Evolutionary conservation across 2,329 filamentous ascomycete genomes (phyloP), one percentile per base, ranked within the genome.

Genomic region (Fusarium palustre): DNA sequence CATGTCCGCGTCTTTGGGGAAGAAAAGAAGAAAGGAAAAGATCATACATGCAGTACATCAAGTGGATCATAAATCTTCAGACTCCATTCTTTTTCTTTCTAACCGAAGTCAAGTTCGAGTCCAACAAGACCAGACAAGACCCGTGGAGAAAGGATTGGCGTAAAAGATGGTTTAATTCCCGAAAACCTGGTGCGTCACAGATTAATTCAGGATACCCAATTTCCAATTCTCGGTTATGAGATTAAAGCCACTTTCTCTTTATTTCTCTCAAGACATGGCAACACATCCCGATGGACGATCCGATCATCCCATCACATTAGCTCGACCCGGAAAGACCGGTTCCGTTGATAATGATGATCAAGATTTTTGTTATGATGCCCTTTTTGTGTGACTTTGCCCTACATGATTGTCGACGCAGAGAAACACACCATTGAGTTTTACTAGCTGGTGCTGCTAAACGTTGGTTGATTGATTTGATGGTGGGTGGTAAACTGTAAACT

Each of bases 181-280:
- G 67, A 71, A 69, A 71, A 64, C 47, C 31, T 56, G 59, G 67
- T 41, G 68, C 55, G 67, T 70, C 67, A 70, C 48, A 55, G 58
- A 65, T 67, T 68, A 61, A 52, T 46, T 46, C 43, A 46, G 43
- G 28, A 30, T 28, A 41, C 48, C 34, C 48, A 52, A 52, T 52
- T 52, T 52, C 46, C 33, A 52, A 30, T 30, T 39, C 22, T 52
- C 48, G 48, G 34, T 52, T 38, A 49, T 43, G 64, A 70, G 43
- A 70, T 70, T 70, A 68, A 55, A 65, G 64, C 67, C 67, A 70
- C 46, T 65, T 22, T 65, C 60, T 64, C 46, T 64, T 13, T 31
- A 16, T 31, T 54, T 43, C 41, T 18, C 43, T 36, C 47, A 33
- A 36, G 31, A 20, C 28, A 30, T 11, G 28, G 11, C 28, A 30